phyloP scores from a whole-genome alignment of 371 early-diverging fungal genomes.

The Mucor velutinosus region DNA sequence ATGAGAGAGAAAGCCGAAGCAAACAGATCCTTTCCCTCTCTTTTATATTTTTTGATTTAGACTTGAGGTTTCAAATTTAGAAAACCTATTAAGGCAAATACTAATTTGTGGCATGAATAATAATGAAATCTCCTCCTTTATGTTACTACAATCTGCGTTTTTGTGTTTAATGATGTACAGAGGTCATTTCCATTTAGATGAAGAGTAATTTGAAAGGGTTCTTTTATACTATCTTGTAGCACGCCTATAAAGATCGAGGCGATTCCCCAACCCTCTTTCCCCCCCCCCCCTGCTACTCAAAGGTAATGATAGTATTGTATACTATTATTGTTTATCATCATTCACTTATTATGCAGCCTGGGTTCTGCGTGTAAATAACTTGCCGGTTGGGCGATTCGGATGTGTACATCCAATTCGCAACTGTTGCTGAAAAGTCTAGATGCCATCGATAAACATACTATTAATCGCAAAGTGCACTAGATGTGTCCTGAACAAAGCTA shows the following conservation, averaged over 20 bases:
- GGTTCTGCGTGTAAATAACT: background rate
- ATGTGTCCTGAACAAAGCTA: background rate
- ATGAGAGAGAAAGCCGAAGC: background rate
- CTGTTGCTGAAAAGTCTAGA: background rate
- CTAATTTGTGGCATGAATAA: slow-evolving; percentile 5
- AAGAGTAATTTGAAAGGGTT: background rate
- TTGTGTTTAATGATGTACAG: background rate
- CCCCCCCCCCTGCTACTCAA: background rate
- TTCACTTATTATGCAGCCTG: background rate
- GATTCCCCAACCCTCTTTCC: background rate
- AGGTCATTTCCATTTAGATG: background rate
- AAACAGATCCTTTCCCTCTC: background rate
- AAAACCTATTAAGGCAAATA: background rate
- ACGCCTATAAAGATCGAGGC: background rate
- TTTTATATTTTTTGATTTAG: slow-evolving; percentile 1
- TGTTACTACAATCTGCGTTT: background rate
- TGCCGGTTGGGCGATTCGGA: background rate
- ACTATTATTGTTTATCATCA: background rate
- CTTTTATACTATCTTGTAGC: background rate
- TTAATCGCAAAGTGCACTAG: background rate
- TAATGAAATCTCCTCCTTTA: background rate
- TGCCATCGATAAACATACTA: background rate
- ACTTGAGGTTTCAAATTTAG: background rate
- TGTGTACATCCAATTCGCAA: too few relatives aligned
- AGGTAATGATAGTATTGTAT: background rate